Evolutionary conservation across 768 basidiomycete species (phyloP), one percentile per base, ranked within the genome.

Genomic region (Podaxis rugospora): DNA sequence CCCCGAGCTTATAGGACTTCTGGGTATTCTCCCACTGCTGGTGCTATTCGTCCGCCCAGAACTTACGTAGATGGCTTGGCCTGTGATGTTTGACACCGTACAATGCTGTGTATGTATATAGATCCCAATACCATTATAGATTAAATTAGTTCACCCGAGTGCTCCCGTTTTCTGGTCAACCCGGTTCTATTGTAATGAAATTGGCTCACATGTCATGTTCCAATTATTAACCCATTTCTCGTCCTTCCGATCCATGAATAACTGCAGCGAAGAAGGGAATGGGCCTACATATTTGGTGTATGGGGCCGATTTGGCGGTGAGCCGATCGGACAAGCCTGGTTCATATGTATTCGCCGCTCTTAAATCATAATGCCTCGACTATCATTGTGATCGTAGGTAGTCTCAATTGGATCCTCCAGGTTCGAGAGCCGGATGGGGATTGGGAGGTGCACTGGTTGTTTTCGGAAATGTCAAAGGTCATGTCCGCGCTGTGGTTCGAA

Each of bases 1-100:
- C 39, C 50, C 61, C 59, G 51, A 60, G 11, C 51, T 60, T 46
- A 16, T 46, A 53, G 59, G 59, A 36, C 57, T 42, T 36, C n/a
- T 40, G 25, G 39, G 13, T 27, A 44, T 13, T 44, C 27, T 51
- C 50, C 39, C 51, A 53, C 51, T 53, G 32, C 9, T 32, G 32
- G 32, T 32, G 50, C 23, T 14, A 16, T 21, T 47, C 46, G 18
- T 47, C 21, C 9, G 27, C 28, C 21, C 21, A 53, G 51, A 36
- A 32, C 10, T 37, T 16, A n/a, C n/a, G n/a, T n/a, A 36, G 56
- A 35, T 16, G 21, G 21, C 21, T n/a, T n/a, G n/a, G n/a, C 27
- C 7, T 49, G 10, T 36, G 35, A 47, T 28, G 18, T 49, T 37
- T 23, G 9, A 5, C 16, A 39, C 21, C 21, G 53, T 39, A 32